Conservation (phyloP, 345 rosid species). For the Rhodamnia rubescens region DNA sequence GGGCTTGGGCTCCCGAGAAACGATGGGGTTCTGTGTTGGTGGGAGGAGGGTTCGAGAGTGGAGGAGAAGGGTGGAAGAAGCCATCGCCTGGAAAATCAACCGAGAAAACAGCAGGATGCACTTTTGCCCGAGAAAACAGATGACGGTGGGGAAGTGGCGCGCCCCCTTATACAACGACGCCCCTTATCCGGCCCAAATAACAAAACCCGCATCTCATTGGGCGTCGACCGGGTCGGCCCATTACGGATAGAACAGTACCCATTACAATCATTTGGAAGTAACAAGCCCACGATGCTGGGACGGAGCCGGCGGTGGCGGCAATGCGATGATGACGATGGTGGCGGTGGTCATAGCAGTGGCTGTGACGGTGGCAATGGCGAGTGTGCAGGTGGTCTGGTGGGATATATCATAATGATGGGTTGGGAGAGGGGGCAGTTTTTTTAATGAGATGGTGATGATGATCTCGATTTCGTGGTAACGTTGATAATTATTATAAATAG, state of each 20-base stretch:
- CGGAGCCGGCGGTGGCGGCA: neutral
- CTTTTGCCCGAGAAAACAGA: neutral
- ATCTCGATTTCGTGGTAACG: fast-evolving
- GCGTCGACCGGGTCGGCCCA: neutral
- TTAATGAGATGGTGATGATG: neutral
- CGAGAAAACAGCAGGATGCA: neutral
- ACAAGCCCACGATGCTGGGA: too few relatives aligned
- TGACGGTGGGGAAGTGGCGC: neutral
- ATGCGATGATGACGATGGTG: neutral
- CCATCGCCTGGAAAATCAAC: neutral
- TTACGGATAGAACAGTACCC: neutral
- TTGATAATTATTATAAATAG: too few relatives aligned
- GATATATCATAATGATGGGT: neutral
- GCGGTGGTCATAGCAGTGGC: neutral
- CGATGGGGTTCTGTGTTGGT: neutral
- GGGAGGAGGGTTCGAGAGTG: neutral
- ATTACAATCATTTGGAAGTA: neutral
- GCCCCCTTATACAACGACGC: neutral
- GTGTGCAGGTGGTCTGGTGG: neutral
- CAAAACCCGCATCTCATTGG: neutral
- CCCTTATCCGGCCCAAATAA: neutral
- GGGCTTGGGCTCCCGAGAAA: neutral
- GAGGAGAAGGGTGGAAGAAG: neutral
- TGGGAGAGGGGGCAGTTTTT: fast-evolving
- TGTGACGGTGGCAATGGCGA: neutral